Base-by-base conservation (phyloP, 106 monocot species). In the Alisma plantagoaquatica region DNA sequence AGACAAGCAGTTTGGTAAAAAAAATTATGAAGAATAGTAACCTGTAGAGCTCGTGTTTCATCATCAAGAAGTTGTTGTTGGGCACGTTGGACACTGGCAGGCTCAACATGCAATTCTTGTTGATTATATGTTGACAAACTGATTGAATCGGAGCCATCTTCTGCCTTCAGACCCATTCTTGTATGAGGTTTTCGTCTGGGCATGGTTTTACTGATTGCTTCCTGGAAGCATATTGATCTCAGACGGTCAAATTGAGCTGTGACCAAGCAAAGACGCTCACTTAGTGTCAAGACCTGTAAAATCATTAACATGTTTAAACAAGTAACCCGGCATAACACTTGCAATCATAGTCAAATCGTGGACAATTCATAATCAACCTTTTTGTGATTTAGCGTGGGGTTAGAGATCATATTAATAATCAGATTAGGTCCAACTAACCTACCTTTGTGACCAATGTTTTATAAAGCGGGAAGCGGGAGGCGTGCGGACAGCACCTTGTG, bases 21-120 rank as follows among this genome's bases (percentile, higher is more conserved):
- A 12, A 15, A 33, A 35, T 41, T 27, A 18, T 25, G 19, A 8
- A 61, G 42, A 56, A 27, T 35, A 46, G 20, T 32, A n/a, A 88
- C 89, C 78, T 98, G 89, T 49, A 98, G 89, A 53, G 72, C 64
- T 23, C 63, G 64, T 54, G 96, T 98, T 60, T 89, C 81, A 64
- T 98, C 81, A 69, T 81, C 89, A 45, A 92, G 54, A 66, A 98
- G 70, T 71, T 82, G 96, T 49, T 79, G 75, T 51, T 85, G 84
- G 22, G 85, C 43, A 62, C 31, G 67, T n/a, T n/a, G n/a, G n/a
- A n/a, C n/a, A 4, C 57, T 73, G 15, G 58, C 15, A 26, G 76
- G 55, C 20, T 49, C 57, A 21, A 75, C 29, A 28, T 68, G 20
- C 52, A 63, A 33, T 6, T 70, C 70, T 12, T 46, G 76, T 10